These are phyloP conservation scores for Talaromyces rugulosus DNA, from an alignment of 2,329 filamentous ascomycete genomes.

Conservation along the genomic window DNA sequence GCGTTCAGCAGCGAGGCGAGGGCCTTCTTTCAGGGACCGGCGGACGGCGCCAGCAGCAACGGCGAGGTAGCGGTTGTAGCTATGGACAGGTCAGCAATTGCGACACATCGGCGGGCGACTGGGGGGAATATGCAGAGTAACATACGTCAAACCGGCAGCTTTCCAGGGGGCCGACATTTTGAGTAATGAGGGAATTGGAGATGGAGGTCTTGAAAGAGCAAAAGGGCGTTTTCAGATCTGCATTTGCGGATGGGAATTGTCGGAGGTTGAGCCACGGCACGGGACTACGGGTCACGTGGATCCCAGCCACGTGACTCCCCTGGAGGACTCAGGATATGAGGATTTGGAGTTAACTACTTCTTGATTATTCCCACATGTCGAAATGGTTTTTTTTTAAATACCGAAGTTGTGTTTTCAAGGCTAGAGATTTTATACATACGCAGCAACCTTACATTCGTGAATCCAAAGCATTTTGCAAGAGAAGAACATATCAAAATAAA, in stretches of 20 bases:
- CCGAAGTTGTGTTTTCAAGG: neutral
- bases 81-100: slow-evolving; percentile 43
- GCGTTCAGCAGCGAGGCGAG: slow-evolving; percentile 81
- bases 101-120: neutral
- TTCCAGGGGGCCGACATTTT: slow-evolving; percentile 99
- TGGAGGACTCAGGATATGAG: neutral
- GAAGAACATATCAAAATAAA: neutral
- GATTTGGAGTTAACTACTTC: neutral
- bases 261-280: slow-evolving; percentile 28
- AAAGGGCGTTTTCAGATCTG: slow-evolving; percentile 19
- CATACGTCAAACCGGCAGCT: slow-evolving; percentile 93
- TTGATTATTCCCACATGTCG: neutral
- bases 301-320: slow-evolving; percentile 22
- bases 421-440: neutral
- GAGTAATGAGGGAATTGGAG: slow-evolving; percentile 31
- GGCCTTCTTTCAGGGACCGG: slow-evolving; percentile 93
- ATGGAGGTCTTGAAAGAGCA: slow-evolving; percentile 17
- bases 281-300: slow-evolving; percentile 20
- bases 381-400: neutral
- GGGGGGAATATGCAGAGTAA: neutral
- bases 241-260: slow-evolving; percentile 27
- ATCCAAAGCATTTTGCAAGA: neutral
- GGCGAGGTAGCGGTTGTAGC: slow-evolving; percentile 99
- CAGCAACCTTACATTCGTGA: neutral
- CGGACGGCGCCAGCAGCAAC: slow-evolving; percentile 92